Percentiles rank a stretch among this genome's conserved stretches.
Conservation (phyloP, 257 asterid species). For the Capsicum pubescens region DNA sequence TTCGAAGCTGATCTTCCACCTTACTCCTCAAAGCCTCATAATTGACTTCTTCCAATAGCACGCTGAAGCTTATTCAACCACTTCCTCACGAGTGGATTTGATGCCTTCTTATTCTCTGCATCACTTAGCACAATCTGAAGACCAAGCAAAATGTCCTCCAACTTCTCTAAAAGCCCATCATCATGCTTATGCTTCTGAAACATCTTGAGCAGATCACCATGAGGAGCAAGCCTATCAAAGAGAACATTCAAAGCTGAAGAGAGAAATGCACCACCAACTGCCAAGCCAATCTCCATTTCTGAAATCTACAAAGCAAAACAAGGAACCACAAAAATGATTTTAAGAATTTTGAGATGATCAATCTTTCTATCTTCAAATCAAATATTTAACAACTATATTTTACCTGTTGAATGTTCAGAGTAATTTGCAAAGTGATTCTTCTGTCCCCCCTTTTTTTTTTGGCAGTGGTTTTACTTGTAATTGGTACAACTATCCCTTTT, state of each 20-base stretch:
- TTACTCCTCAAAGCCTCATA: conserved; percentile 24
- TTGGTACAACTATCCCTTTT: too few species aligned
- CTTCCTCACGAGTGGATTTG: background rate
- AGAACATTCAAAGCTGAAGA: conserved; percentile 10
- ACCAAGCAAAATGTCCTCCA: background rate
- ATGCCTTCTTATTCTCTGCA: conserved; percentile 35
- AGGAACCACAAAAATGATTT: background rate
- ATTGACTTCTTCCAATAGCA: background rate
- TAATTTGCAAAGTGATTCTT: background rate
- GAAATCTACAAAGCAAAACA: background rate
- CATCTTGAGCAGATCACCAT: background rate
- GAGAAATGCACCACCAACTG: conserved; percentile 18
- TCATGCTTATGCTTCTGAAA: background rate
- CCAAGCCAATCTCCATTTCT: conserved; percentile 18
- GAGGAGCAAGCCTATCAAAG: conserved; percentile 24
- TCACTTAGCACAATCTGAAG: conserved; percentile 33
- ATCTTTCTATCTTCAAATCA: background rate
- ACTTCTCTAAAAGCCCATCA: background rate
- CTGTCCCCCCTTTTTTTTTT: background rate
- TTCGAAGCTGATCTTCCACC: conserved; percentile 3
- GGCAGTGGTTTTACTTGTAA: background rate
- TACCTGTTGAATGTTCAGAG: background rate
- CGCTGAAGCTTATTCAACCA: conserved; percentile 32
- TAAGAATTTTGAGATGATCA: background rate
- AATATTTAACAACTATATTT: background rate